A percentile compares a stretch with the other conserved stretches of the same genome.
phyloP scores from a whole-genome alignment of 495 filamentous ascomycete species.

The Pyronema domesticum region DNA sequence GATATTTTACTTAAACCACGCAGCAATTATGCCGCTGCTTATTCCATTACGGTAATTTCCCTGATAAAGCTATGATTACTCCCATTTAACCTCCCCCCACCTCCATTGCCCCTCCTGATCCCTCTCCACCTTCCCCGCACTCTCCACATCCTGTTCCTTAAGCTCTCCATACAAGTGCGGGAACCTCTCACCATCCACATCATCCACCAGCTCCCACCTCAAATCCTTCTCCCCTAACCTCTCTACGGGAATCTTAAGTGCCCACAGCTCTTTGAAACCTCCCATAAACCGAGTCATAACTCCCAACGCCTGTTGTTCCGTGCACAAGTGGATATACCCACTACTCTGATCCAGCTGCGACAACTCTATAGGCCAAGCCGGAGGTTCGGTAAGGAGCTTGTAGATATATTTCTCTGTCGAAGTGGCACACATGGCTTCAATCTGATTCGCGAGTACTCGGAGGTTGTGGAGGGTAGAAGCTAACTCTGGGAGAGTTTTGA shows the following conservation, averaged over 20 bases:
- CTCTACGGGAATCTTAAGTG: neutral
- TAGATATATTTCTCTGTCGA: neutral
- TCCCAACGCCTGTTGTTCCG: neutral
- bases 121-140: too few species aligned
- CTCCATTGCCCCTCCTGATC: too few species aligned
- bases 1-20: too few species aligned
- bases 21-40: too few species aligned
- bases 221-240: neutral
- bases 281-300: neutral
- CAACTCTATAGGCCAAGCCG: neutral
- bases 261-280: neutral
- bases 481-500: neutral
- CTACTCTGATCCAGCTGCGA: neutral
- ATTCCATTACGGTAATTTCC: too few species aligned
- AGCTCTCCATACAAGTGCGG: neutral
- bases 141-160: neutral
- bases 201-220: neutral
- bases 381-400: neutral
- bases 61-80: too few species aligned
- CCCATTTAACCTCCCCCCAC: too few species aligned
- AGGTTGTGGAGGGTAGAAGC: neutral
- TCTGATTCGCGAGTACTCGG: too few species aligned
- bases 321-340: constrained; percentile 1
- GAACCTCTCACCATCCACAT: neutral
- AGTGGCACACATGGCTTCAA: neutral